Conservation (phyloP, 2,329 filamentous ascomycete genomes). For the Magnaporthiopsis poae region DNA sequence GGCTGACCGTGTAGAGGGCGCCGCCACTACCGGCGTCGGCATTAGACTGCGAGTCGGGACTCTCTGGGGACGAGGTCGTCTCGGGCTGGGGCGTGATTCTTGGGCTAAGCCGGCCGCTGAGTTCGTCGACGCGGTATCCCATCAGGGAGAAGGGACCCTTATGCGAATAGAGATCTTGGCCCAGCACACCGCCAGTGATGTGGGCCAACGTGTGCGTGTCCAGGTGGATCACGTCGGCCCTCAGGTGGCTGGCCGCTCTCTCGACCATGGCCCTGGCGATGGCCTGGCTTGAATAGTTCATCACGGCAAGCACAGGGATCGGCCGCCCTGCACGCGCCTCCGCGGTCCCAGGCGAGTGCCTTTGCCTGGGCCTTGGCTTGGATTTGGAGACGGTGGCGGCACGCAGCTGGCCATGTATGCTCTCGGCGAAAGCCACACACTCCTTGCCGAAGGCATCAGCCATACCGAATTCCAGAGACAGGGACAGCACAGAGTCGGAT, state of each 20-base stretch:
- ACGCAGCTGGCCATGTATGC: constrained; percentile 19
- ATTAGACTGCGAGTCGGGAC: constrained; percentile 18
- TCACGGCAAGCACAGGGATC: constrained; percentile 25
- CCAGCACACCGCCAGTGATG: constrained; percentile 60
- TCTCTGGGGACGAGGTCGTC: constrained; percentile 18
- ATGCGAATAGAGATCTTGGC: constrained; percentile 42
- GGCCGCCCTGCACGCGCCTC: constrained; percentile 20
- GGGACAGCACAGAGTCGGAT: neutral
- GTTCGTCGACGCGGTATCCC: constrained; percentile 46
- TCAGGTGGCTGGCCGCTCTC: constrained; percentile 29
- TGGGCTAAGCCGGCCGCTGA: constrained; percentile 37
- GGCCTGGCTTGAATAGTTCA: constrained; percentile 24
- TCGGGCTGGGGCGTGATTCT: constrained; percentile 30
- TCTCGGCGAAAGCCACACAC: constrained; percentile 2
- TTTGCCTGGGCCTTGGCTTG: constrained; percentile 9
- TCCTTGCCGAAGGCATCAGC: neutral
- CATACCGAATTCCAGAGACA: neutral
- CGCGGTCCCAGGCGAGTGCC: neutral
- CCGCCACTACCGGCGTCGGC: neutral
- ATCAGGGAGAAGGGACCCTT: constrained; percentile 43
- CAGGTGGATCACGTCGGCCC: constrained; percentile 58
- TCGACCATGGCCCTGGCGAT: constrained; percentile 19
- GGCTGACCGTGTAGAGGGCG: neutral
- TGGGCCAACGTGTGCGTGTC: constrained; percentile 61
- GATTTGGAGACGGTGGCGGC: constrained; percentile 15